These are phyloP conservation scores for Blastocystis sp. DNA, from an alignment of 352 stramenopile species.

Conservation along the genomic window DNA sequence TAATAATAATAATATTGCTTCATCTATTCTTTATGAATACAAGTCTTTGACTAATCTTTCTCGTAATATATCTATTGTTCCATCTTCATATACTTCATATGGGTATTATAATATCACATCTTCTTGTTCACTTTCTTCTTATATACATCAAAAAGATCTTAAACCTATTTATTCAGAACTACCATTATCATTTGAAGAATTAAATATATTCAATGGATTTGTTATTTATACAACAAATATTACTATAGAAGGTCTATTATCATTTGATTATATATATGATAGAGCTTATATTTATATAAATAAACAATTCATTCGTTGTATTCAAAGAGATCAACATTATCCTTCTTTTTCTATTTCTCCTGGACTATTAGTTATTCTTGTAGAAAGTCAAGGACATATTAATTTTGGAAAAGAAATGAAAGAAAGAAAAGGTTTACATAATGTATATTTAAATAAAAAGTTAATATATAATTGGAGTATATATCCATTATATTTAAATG, in stretches of 20 bases:
- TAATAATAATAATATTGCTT: too few relatives aligned
- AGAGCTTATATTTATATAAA: conserved; percentile 38
- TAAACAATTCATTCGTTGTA: conserved; percentile 12
- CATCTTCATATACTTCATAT: too few relatives aligned
- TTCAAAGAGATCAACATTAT: conserved; percentile 27
- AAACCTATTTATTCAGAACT: too few relatives aligned
- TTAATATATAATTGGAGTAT: too few relatives aligned
- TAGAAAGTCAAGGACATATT: conserved; percentile 42
- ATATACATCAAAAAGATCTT: too few relatives aligned
- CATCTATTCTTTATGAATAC: too few relatives aligned
- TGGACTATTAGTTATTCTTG: conserved; percentile 38
- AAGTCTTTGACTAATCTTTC: too few relatives aligned
- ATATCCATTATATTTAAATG: too few relatives aligned
- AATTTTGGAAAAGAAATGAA: conserved; percentile 41
- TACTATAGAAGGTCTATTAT: conserved; percentile 14
- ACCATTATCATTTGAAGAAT: conserved; percentile 26
- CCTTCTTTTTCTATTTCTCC: not conserved
- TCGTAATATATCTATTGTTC: too few relatives aligned
- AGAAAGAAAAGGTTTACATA: conserved; percentile 37
- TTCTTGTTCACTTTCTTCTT: too few relatives aligned
- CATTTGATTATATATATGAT: conserved; percentile 36
- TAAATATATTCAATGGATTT: conserved; percentile 39
- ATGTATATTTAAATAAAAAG: too few relatives aligned
- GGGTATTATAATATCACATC: too few relatives aligned
- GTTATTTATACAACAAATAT: conserved; percentile 37